These are phyloP conservation scores for Verticillium dahliae DNA, from an alignment of 2,329 filamentous ascomycete genomes.

Conservation along the genomic window DNA sequence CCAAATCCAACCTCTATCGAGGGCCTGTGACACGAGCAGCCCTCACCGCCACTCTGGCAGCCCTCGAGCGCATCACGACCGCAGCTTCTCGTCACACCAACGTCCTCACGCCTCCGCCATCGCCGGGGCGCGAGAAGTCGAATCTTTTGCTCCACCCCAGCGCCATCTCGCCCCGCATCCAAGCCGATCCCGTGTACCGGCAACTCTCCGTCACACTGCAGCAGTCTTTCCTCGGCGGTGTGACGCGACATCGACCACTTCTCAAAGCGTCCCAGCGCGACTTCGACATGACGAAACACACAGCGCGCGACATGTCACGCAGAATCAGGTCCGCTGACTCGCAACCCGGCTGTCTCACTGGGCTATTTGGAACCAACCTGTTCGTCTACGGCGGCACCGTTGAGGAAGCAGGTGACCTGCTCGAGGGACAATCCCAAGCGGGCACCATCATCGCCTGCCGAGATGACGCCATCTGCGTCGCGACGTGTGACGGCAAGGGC, in stretches of 20 bases:
- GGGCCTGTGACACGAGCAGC: slow-evolving; percentile 29
- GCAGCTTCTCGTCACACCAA: slow-evolving; percentile 11
- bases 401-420: slow-evolving; percentile 20
- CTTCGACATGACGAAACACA: slow-evolving; percentile 26
- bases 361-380: slow-evolving; percentile 25
- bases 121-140: slow-evolving; percentile 6
- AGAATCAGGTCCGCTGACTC: slow-evolving; percentile 33
- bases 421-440: slow-evolving; percentile 8
- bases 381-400: slow-evolving; percentile 33
- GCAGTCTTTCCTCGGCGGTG: slow-evolving; percentile 29
- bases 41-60: slow-evolving; percentile 26
- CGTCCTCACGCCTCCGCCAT: slow-evolving; percentile 8
- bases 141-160: not conserved
- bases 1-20: slow-evolving; percentile 32
- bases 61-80: slow-evolving; percentile 26
- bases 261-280: slow-evolving; percentile 29
- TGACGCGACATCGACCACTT: slow-evolving; percentile 26
- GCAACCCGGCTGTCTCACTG: slow-evolving; percentile 31
- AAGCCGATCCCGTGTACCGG: slow-evolving; percentile 8
- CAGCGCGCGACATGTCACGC: slow-evolving; percentile 29
- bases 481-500: slow-evolving; percentile 28
- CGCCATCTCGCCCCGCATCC: slow-evolving; percentile 11
- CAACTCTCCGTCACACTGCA: slow-evolving; percentile 22
- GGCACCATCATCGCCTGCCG: slow-evolving; percentile 27
- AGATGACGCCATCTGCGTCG: slow-evolving; percentile 27